Conservation (phyloP, 208 protist species). For the Leishmania arabica region DNA sequence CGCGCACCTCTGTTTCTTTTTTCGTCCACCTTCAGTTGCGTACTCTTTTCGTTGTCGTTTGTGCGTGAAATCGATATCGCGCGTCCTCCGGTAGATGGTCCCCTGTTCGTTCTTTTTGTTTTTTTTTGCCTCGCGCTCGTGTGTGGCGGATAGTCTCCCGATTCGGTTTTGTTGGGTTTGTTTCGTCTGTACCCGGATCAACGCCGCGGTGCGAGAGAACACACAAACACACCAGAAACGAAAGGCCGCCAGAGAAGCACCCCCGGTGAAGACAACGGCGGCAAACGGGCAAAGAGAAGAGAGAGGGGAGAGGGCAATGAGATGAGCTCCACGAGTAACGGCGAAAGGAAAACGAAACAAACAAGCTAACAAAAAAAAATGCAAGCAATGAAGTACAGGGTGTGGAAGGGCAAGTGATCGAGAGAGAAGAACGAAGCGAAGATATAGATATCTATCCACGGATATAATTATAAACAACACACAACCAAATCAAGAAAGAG, state of each 20-base stretch:
- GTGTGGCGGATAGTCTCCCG: no score
- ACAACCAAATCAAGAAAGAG: not conserved
- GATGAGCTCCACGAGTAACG: not conserved
- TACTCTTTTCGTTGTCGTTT: not conserved
- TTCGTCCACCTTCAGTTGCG: not conserved
- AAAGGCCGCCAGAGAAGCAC: not conserved
- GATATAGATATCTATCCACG: not conserved
- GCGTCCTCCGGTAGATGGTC: not conserved
- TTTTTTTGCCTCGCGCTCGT: not conserved
- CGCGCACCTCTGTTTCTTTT: not conserved
- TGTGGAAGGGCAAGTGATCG: not conserved
- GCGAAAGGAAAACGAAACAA: no score
- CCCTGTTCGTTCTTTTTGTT: not conserved
- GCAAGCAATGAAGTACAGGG: not conserved
- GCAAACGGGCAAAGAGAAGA: not conserved
- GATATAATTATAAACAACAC: not conserved
- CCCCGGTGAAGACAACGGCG: not conserved
- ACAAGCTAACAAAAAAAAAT: not conserved
- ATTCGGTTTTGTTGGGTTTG: not conserved
- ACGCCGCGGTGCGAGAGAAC: not conserved
- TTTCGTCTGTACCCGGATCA: not conserved
- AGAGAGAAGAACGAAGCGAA: constrained; percentile 2
- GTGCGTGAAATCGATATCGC: not conserved
- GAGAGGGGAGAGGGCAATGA: not conserved
- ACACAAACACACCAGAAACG: not conserved